phyloP scores from a whole-genome alignment of 1,284 basidiomycete genomes.

The Inonotus hispidus region DNA sequence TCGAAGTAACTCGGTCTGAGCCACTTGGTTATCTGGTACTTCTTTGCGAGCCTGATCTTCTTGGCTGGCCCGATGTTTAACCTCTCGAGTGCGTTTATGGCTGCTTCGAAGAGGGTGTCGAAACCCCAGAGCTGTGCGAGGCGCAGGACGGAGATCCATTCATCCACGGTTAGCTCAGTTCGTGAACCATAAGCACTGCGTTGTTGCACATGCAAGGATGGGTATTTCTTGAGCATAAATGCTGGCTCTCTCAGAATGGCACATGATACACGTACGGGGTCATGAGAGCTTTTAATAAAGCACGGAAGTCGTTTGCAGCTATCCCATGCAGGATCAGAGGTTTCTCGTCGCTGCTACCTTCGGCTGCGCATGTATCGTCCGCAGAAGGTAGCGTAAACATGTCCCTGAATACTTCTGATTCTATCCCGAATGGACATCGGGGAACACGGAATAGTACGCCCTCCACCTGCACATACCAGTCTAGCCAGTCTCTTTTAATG shows the following conservation, averaged over 20 bases:
- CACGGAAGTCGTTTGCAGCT: constrained; percentile 1
- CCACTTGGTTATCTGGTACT: constrained; percentile 4
- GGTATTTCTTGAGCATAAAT: background rate
- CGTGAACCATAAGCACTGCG: background rate
- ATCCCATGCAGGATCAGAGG: constrained; percentile 3
- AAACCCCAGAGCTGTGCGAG: constrained; percentile 15
- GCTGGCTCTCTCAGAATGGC: too few species aligned
- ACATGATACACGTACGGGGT: background rate
- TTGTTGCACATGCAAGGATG: background rate
- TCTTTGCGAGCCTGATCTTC: constrained; percentile 6
- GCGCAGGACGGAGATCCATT: constrained; percentile 14
- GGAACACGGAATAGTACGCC: constrained; percentile 8
- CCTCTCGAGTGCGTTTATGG: constrained; percentile 3
- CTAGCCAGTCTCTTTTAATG: background rate
- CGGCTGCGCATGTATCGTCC: background rate
- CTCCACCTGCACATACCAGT: background rate
- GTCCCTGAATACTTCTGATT: constrained; percentile 6
- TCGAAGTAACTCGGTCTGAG: background rate
- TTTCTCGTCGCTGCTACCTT: constrained; percentile 6
- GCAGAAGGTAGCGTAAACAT: constrained; percentile 5
- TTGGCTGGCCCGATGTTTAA: background rate
- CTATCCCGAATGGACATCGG: background rate
- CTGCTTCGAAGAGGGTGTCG: background rate
- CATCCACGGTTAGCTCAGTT: background rate
- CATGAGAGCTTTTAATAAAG: constrained; percentile 2